These are phyloP conservation scores for Tricharina praecox DNA, from an alignment of 495 filamentous ascomycete genomes.

Conservation along the genomic window DNA sequence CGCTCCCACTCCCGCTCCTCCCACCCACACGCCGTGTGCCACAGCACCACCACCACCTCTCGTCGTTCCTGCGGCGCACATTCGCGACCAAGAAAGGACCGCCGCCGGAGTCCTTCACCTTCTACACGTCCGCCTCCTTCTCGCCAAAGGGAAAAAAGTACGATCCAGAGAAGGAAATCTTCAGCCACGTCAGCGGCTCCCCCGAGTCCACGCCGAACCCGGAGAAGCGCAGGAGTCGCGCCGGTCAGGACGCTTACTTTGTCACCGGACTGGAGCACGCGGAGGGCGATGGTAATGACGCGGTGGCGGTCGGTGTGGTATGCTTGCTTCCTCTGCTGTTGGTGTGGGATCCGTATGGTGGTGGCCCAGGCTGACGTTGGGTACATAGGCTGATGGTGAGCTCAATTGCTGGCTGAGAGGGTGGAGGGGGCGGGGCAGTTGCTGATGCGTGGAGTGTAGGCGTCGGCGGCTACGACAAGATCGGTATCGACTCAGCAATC, in stretches of 20 bases:
- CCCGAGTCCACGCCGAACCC: conserved; percentile 30
- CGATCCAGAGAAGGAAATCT: conserved; percentile 50
- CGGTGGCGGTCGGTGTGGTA: conserved; percentile 56
- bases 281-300: conserved; percentile 30
- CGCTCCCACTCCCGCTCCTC: too few relatives aligned
- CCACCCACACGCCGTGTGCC: too few relatives aligned
- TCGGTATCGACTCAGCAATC: conserved; percentile 78
- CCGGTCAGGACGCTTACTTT: conserved; percentile 94
- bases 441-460: conserved; percentile 33
- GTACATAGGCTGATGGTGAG: conserved; percentile 6
- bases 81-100: too few relatives aligned
- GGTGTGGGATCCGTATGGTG: background rate
- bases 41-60: too few relatives aligned
- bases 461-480: conserved; percentile 86
- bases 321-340: background rate
- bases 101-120: too few relatives aligned
- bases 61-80: too few relatives aligned
- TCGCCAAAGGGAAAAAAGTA: conserved; percentile 63
- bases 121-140: conserved; percentile 51
- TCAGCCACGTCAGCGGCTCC: conserved; percentile 55
- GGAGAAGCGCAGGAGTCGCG: conserved; percentile 19
- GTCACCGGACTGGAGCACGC: conserved; percentile 51
- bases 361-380: too few relatives aligned
- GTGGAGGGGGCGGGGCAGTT: conserved; percentile 37
- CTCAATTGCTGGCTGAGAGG: background rate